Evolutionary conservation across 2,329 filamentous ascomycete genomes (phyloP).

Genomic region (Cylindrodendrum hubeiense): DNA sequence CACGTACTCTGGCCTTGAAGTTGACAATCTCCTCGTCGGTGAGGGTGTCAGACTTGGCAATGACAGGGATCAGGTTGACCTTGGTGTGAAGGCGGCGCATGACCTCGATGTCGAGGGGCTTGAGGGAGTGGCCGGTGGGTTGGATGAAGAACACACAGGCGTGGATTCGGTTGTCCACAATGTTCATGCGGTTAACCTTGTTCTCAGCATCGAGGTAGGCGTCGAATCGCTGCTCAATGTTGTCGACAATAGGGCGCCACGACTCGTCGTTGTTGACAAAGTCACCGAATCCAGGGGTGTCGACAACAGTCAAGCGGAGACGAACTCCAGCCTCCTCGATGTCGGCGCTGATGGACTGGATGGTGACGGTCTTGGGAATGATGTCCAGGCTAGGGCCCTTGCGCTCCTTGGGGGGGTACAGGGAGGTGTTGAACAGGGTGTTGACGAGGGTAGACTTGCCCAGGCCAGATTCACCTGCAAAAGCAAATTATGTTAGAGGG

Average conservation of each 20-base stretch:
- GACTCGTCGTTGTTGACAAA: conserved; percentile 99
- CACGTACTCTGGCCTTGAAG: conserved; percentile 97
- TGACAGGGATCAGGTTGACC: conserved; percentile 99
- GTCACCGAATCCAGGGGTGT: conserved; percentile 97
- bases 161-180: conserved; percentile 98
- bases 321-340: conserved; percentile 99
- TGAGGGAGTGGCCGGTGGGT: conserved; percentile 97
- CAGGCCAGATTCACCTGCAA: conserved; percentile 93
- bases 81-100: conserved; percentile 99
- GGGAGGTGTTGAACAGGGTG: conserved; percentile 98
- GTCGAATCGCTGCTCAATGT: conserved; percentile 99
- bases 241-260: conserved; percentile 98
- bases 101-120: conserved; percentile 98
- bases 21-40: conserved; percentile 95
- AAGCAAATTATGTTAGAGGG: background rate
- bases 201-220: conserved; percentile 99
- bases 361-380: conserved; percentile 96
- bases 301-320: conserved; percentile 94
- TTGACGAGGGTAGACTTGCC: conserved; percentile 99
- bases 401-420: conserved; percentile 98
- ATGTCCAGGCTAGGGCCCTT: conserved; percentile 98
- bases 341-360: conserved; percentile 94
- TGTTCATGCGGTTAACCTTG: conserved; percentile 99
- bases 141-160: conserved; percentile 99
- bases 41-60: conserved; percentile 97